phyloP scores from a whole-genome alignment of 352 stramenopile genomes.

The Pythium phragmitis region DNA sequence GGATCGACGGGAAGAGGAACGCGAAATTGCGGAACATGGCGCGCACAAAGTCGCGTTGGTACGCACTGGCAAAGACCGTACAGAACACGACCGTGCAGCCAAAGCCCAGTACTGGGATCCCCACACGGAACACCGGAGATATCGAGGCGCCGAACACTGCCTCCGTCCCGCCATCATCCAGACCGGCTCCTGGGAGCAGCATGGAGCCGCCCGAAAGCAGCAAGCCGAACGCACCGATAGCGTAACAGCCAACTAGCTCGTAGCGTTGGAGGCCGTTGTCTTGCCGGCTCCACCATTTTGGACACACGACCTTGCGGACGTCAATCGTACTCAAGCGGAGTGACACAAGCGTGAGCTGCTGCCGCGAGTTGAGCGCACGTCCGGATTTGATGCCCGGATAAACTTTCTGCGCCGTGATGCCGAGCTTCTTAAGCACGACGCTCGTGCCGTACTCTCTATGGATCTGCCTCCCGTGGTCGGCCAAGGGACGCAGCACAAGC shows the following conservation, averaged over 20 bases:
- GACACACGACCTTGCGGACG: conserved; percentile 7
- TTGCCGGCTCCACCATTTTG: neutral
- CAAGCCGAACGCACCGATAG: conserved; percentile 15
- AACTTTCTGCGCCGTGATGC: conserved; percentile 23
- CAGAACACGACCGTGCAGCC: conserved; percentile 14
- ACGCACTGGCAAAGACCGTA: conserved; percentile 2
- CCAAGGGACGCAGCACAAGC: conserved; percentile 9
- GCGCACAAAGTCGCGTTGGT: conserved; percentile 18
- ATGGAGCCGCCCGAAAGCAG: conserved; percentile 12
- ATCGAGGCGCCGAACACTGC: too few relatives aligned
- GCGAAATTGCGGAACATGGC: conserved; percentile 20
- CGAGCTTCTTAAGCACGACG: conserved; percentile 25
- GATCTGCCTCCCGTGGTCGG: neutral
- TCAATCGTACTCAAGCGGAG: conserved; percentile 26
- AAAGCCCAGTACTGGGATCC: conserved; percentile 8
- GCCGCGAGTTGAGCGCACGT: conserved; percentile 2
- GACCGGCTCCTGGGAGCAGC: conserved; percentile 5
- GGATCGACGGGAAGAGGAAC: conserved; percentile 26
- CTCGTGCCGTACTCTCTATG: conserved; percentile 11
- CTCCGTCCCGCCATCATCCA: too few relatives aligned
- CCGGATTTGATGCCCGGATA: conserved; percentile 12
- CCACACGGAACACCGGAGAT: neutral
- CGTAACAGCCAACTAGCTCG: conserved; percentile 9
- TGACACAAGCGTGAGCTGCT: conserved; percentile 26
- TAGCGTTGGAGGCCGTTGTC: neutral